These are phyloP conservation scores for Cicer pinnatifidum DNA, from an alignment of 306 rosid species.

Conservation along the genomic window DNA sequence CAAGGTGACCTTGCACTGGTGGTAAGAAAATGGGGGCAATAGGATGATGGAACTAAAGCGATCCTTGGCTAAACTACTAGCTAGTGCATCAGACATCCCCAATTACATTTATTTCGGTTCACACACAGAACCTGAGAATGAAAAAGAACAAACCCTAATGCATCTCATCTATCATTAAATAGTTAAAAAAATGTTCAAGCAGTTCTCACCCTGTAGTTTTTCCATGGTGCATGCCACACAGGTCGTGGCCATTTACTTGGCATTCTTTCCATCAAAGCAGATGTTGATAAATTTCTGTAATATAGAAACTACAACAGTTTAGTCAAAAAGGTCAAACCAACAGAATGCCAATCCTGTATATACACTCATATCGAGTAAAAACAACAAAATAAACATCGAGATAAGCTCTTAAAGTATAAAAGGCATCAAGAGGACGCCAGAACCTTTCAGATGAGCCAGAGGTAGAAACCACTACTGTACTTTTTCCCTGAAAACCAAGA, in stretches of 20 bases:
- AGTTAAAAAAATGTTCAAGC: conserved; percentile 11
- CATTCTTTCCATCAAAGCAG: conserved; percentile 96
- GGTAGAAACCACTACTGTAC: conserved; percentile 57
- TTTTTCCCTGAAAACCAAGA: conserved; percentile 66
- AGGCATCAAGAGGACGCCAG: conserved; percentile 38
- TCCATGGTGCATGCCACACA: conserved; percentile 97
- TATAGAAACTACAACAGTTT: conserved; percentile 42
- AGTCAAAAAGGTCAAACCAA: conserved; percentile 29
- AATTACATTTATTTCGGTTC: conserved; percentile 22
- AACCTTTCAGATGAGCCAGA: conserved; percentile 90
- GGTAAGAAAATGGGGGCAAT: conserved; percentile 13
- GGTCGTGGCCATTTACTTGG: conserved; percentile 99
- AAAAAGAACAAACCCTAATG: conserved; percentile 15
- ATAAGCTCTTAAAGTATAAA: conserved; percentile 32
- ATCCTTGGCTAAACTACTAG: conserved; percentile 21
- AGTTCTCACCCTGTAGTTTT: conserved; percentile 79
- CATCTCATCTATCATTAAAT: conserved; percentile 30
- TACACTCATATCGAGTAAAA: conserved; percentile 4
- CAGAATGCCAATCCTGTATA: conserved; percentile 21
- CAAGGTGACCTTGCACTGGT: background rate
- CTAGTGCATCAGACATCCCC: conserved; percentile 15
- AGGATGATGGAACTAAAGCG: background rate
- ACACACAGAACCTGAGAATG: background rate
- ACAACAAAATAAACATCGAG: conserved; percentile 9
- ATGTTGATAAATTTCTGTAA: conserved; percentile 74